phyloP scores from a whole-genome alignment of 805 yeast genomes.

The Candida railenensis region DNA sequence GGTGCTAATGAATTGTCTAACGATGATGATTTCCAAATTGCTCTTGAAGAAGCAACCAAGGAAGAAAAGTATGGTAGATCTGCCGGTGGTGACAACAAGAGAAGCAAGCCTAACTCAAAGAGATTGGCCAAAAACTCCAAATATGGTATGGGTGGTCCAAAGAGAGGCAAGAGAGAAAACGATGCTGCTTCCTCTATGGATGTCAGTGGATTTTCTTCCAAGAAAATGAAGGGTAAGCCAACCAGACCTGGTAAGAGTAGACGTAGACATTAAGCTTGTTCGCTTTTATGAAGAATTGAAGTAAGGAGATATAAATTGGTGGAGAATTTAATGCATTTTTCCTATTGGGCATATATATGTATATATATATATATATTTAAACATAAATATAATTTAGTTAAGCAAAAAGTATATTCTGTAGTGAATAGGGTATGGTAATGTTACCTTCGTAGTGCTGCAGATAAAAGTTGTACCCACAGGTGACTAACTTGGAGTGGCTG shows the following conservation, averaged over 20 bases:
- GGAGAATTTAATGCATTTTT: neutral
- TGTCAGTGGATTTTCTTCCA: constrained; percentile 53
- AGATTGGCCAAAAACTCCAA: constrained; percentile 70
- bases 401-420: neutral
- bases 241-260: constrained; percentile 44
- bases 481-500: no score
- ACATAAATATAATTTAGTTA: neutral
- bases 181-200: constrained; percentile 73
- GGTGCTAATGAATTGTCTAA: constrained; percentile 66
- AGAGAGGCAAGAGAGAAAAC: constrained; percentile 70
- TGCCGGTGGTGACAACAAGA: constrained; percentile 42
- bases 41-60: constrained; percentile 86
- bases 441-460: no score
- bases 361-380: no score
- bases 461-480: no score
- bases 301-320: neutral
- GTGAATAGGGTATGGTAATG: neutral
- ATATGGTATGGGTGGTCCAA: constrained; percentile 78
- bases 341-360: neutral
- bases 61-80: constrained; percentile 36
- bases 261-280: constrained; percentile 15
- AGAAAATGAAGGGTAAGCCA: constrained; percentile 48
- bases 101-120: constrained; percentile 59
- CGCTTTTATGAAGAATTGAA: neutral
- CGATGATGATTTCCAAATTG: constrained; percentile 80